phyloP scores from a whole-genome alignment of 1,139 yeast species.

The Kurtzmaniella natalensis region DNA sequence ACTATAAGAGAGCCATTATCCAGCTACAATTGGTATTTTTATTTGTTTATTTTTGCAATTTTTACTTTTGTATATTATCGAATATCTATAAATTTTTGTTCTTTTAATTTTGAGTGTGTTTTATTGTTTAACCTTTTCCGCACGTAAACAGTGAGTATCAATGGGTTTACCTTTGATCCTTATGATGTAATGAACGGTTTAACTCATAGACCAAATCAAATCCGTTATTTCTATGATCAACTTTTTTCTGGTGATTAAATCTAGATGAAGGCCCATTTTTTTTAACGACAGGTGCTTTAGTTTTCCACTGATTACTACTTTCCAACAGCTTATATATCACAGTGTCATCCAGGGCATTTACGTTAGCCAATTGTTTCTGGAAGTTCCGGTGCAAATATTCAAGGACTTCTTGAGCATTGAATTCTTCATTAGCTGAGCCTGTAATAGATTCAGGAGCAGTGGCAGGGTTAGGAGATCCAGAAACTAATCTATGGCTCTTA shows the following conservation, averaged over 20 bases:
- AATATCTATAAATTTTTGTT: no score
- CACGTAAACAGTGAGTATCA: no score
- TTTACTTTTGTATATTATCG: no score
- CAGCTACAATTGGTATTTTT: no score
- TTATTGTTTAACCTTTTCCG: no score
- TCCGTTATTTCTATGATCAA: conserved; percentile 4
- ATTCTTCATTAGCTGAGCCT: conserved; percentile 5
- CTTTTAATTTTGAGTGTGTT: no score
- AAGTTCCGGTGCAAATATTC: conserved; percentile 15
- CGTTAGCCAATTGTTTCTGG: conserved; percentile 13
- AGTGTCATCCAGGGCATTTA: conserved; percentile 10
- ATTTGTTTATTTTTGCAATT: no score
- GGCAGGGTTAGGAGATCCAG: no score
- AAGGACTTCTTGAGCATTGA: conserved; percentile 16
- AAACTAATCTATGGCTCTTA: no score
- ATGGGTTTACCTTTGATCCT: no score
- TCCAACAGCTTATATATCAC: conserved; percentile 18
- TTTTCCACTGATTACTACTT: conserved; percentile 21
- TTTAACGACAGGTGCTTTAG: conserved; percentile 7
- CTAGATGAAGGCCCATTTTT: conserved; percentile 3
- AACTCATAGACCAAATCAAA: conserved; percentile 7
- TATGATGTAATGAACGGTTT: conserved; percentile 7
- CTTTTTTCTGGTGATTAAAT: conserved; percentile 4
- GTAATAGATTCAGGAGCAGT: no score
- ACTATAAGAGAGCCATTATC: no score